Evolutionary conservation across 768 basidiomycete species (phyloP).

Genomic region (Lentinula lateritia): DNA sequence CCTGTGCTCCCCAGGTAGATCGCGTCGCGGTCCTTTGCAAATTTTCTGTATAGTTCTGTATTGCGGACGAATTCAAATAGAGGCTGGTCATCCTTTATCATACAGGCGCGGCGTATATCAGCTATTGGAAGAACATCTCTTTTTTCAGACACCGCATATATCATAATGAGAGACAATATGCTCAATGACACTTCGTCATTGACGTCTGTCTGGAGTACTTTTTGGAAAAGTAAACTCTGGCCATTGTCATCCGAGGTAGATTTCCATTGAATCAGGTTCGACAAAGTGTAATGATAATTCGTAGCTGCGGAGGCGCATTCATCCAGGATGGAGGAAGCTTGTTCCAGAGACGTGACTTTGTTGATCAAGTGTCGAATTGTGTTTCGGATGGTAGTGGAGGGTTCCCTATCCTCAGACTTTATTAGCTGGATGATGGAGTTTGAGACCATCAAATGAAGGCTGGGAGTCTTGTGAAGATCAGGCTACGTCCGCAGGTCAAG

Average conservation of each 20-base stretch:
- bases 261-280: neutral
- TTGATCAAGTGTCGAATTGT: neutral
- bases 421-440: no score
- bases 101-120: neutral
- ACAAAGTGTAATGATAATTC: neutral
- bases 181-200: neutral
- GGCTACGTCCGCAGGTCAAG: no score
- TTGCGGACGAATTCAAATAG: neutral
- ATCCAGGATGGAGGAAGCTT: neutral
- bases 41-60: neutral
- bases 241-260: neutral
- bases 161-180: neutral
- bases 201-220: neutral
- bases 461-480: no score
- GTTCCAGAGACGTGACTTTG: neutral
- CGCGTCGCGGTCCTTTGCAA: neutral
- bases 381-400: neutral
- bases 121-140: neutral
- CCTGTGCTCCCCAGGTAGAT: neutral
- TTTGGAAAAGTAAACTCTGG: neutral
- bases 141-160: neutral
- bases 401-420: no score
- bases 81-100: neutral
- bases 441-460: no score
- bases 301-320: neutral